phyloP scores from a whole-genome alignment of 1,284 basidiomycete species.

The Malassezia obtusa region DNA sequence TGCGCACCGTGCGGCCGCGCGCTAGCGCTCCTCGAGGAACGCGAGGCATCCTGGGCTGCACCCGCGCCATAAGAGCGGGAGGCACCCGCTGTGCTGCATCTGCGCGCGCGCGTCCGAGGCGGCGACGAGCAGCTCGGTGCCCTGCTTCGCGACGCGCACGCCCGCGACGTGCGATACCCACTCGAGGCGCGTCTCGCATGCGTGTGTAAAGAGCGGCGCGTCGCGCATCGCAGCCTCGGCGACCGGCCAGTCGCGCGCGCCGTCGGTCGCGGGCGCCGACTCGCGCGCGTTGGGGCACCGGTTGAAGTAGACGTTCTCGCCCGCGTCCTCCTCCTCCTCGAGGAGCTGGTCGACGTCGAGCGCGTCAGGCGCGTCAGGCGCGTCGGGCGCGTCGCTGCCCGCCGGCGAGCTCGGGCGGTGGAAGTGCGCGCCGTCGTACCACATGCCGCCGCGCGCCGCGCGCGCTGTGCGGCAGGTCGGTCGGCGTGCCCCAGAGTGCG shows the following conservation, averaged over 20 bases:
- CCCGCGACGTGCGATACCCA: slow-evolving; percentile 45
- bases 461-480: slow-evolving; percentile 9
- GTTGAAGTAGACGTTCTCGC: slow-evolving; percentile 14
- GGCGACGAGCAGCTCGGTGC: slow-evolving; percentile 5
- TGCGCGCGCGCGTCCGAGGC: background rate
- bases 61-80: slow-evolving; percentile 20
- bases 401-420: background rate
- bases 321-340: slow-evolving; percentile 11
- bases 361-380: background rate
- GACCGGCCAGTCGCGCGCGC: slow-evolving; percentile 8
- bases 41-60: slow-evolving; percentile 11
- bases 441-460: slow-evolving; percentile 5
- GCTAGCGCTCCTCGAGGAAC: slow-evolving; percentile 4
- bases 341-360: slow-evolving; percentile 7
- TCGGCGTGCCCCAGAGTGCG: slow-evolving; percentile 29
- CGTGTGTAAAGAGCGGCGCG: slow-evolving; percentile 27
- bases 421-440: slow-evolving; percentile 9
- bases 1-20: background rate
- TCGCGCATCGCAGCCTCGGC: background rate
- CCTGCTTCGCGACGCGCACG: slow-evolving; percentile 27
- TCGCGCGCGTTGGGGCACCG: slow-evolving; percentile 6
- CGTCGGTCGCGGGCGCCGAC: background rate
- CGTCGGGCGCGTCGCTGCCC: background rate
- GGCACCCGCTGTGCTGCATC: slow-evolving; percentile 4
- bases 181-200: slow-evolving; percentile 32